phyloP scores from a whole-genome alignment of 2,329 filamentous ascomycete genomes.

The Neopestalotiopsis sp. region DNA sequence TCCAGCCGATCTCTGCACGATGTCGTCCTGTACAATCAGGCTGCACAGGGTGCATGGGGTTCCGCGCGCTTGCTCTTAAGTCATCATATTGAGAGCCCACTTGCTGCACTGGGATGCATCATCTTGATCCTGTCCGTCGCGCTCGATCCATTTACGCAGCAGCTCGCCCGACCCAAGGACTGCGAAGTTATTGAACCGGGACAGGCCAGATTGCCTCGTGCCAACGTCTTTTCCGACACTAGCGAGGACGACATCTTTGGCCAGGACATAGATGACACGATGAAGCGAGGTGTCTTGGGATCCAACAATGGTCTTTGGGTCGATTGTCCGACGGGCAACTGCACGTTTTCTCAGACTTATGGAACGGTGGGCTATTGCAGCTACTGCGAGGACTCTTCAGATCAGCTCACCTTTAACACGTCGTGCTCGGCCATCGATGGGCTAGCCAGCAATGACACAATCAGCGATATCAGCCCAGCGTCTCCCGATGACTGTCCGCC shows the following conservation, averaged over 20 bases:
- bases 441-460: no score
- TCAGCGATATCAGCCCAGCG: no score
- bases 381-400: conserved; percentile 18
- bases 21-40: conserved; percentile 12
- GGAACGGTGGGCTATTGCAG: conserved; percentile 23
- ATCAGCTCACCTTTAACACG: background rate
- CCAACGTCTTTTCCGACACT: background rate
- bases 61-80: conserved; percentile 8
- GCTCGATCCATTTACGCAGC: background rate
- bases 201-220: background rate
- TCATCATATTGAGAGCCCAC: conserved; percentile 8
- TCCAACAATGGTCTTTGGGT: no score
- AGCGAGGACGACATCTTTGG: no score
- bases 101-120: conserved; percentile 1
- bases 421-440: no score
- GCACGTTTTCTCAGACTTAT: conserved; percentile 19
- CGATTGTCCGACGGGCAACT: conserved; percentile 22
- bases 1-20: conserved; percentile 14
- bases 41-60: background rate
- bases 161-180: background rate
- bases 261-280: no score
- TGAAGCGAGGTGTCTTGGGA: no score
- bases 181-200: background rate
- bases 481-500: no score
- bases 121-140: background rate